A percentile compares a stretch with the other conserved stretches of the same genome.
Conservation (phyloP, 257 asterid genomes). For the Primulina huaijiensis region DNA sequence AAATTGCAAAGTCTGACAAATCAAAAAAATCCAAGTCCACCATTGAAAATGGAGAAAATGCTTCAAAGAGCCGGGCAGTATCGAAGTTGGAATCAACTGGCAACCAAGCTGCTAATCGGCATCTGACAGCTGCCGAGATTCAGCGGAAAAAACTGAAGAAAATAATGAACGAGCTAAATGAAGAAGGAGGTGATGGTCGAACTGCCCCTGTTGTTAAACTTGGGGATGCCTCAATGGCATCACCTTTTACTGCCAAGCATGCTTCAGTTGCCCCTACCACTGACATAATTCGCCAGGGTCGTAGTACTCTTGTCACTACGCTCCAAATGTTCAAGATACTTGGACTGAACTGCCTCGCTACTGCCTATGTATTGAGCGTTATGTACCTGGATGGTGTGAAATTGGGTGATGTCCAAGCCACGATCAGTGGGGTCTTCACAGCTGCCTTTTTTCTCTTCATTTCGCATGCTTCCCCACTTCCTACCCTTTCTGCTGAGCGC, state of each 20-base stretch:
- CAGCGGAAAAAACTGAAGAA: constrained; percentile 85
- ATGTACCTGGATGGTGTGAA: constrained; percentile 96
- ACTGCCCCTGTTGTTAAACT: constrained; percentile 90
- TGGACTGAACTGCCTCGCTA: constrained; percentile 96
- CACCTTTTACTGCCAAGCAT: constrained; percentile 95
- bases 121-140: constrained; percentile 75
- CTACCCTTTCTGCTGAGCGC: constrained; percentile 78
- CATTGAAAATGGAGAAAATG: constrained; percentile 42
- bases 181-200: constrained; percentile 86
- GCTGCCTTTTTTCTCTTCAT: constrained; percentile 94
- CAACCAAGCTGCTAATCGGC: constrained; percentile 60
- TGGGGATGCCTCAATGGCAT: constrained; percentile 98
- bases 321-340: constrained; percentile 99
- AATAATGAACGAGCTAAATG: constrained; percentile 89
- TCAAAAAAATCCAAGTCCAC: constrained; percentile 52
- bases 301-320: constrained; percentile 93
- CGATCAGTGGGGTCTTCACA: constrained; percentile 93
- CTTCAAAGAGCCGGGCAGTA: constrained; percentile 45
- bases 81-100: constrained; percentile 53
- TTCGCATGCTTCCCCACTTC: constrained; percentile 93
- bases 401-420: constrained; percentile 92
- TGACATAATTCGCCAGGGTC: constrained; percentile 93
- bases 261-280: constrained; percentile 94
- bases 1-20: constrained; percentile 53
- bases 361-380: constrained; percentile 93